Conservation (phyloP, 2,329 filamentous ascomycete species). For the Thelonectria blattea region DNA sequence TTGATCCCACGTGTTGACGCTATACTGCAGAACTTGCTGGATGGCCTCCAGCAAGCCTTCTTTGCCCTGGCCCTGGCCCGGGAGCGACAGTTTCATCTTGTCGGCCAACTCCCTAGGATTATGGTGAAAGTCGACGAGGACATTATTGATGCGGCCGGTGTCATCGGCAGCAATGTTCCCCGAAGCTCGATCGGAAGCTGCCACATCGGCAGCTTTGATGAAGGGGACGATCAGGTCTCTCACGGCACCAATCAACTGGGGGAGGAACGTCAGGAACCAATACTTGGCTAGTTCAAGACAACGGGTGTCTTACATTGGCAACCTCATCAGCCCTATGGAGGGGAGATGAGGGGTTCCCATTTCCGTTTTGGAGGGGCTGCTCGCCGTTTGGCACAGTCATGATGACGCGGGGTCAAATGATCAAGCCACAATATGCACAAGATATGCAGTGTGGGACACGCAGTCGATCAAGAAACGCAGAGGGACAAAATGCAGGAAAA, state of each 20-base stretch:
- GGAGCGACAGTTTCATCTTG: conserved; percentile 64
- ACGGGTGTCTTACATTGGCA: conserved; percentile 37
- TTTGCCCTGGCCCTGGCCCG: conserved; percentile 65
- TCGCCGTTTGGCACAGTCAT: conserved; percentile 38
- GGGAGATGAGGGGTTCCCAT: conserved; percentile 31
- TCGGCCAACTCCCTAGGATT: conserved; percentile 63
- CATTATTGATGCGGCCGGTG: conserved; percentile 54
- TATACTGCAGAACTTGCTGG: conserved; percentile 76
- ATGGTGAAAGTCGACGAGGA: conserved; percentile 68
- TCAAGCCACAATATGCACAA: background rate
- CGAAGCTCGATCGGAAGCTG: conserved; percentile 55
- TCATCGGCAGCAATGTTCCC: conserved; percentile 54
- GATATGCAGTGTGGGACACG: background rate
- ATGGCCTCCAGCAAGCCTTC: conserved; percentile 77
- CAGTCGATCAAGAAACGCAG: background rate
- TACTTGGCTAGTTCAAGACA: conserved; percentile 6
- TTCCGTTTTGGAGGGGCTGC: conserved; percentile 24
- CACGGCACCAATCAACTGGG: conserved; percentile 71
- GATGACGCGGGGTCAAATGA: conserved; percentile 22
- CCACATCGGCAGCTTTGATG: conserved; percentile 72
- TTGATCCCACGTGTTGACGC: conserved; percentile 98
- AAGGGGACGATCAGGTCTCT: conserved; percentile 73
- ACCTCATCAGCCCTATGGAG: conserved; percentile 44
- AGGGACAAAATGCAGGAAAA: conserved; percentile 8
- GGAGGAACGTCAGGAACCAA: conserved; percentile 31